phyloP scores from a whole-genome alignment of 1,284 basidiomycete genomes.

The Wolfiporia cocos region DNA sequence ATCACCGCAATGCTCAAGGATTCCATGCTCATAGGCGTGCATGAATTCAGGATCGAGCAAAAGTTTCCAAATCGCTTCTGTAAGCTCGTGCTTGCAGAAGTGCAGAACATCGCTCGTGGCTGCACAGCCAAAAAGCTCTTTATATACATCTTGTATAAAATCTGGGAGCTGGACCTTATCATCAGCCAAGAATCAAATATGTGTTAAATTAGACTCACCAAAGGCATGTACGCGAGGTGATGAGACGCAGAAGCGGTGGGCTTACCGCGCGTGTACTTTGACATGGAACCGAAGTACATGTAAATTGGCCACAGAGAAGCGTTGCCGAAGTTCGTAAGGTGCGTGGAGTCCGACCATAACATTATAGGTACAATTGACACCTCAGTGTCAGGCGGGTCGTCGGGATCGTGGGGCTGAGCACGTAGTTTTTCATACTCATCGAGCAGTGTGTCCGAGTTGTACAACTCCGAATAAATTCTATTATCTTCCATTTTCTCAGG shows the following conservation, averaged over 20 bases:
- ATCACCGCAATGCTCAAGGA: constrained; percentile 17
- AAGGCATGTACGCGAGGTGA: constrained; percentile 26
- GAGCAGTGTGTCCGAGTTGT: constrained; percentile 12
- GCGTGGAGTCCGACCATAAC: constrained; percentile 15
- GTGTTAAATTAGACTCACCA: too few species aligned
- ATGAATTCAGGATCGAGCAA: constrained; percentile 20
- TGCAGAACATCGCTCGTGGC: constrained; percentile 8
- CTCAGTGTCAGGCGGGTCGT: neutral
- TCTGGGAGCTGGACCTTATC: neutral
- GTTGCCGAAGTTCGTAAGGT: constrained; percentile 13
- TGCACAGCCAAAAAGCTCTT: neutral
- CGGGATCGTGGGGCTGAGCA: neutral
- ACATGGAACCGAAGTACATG: constrained; percentile 13
- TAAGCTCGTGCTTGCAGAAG: constrained; percentile 18
- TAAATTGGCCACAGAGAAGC: constrained; percentile 9
- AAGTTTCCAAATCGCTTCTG: constrained; percentile 16
- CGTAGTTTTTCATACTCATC: constrained; percentile 10
- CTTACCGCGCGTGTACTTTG: constrained; percentile 17
- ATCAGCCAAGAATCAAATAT: neutral
- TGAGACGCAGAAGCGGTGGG: constrained; percentile 10
- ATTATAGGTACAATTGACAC: constrained; percentile 11
- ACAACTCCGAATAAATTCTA: constrained; percentile 10
- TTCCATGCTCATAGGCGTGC: constrained; percentile 20
- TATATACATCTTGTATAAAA: neutral
- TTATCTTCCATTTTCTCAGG: neutral